A percentile compares a stretch with the other conserved stretches of the same genome.
Evolutionary conservation across 192 early-diverging fungal species (phyloP).

Genomic region (Backusella liffmaniae): DNA sequence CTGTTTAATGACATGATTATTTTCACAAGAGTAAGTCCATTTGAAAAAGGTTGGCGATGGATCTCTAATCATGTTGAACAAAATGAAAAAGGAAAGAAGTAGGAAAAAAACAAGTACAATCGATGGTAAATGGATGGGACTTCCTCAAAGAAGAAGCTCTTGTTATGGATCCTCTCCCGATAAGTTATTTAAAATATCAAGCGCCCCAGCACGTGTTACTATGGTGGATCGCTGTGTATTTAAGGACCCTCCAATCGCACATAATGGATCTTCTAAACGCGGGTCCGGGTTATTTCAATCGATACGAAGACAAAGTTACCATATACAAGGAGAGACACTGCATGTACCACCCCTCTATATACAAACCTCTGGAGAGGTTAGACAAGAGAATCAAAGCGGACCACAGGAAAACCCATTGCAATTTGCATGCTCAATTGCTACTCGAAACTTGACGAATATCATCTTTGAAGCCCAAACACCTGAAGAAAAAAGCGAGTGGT

Average conservation of each 20-base stretch:
- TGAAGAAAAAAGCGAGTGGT: constrained; percentile 25
- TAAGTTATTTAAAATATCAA: constrained; percentile 10
- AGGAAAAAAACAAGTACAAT: neutral
- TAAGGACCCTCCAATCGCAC: neutral
- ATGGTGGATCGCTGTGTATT: constrained; percentile 16
- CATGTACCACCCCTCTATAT: neutral
- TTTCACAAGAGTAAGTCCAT: constrained; percentile 19
- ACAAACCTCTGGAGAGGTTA: neutral
- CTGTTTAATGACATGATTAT: constrained; percentile 29
- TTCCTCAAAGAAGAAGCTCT: neutral
- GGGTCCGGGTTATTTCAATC: constrained; percentile 9
- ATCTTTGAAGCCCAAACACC: constrained; percentile 16
- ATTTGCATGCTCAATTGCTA: constrained; percentile 27
- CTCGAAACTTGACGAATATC: neutral
- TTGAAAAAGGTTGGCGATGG: neutral
- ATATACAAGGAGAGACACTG: neutral
- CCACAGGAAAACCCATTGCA: constrained; percentile 23
- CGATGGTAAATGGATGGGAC: neutral
- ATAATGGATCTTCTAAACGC: neutral
- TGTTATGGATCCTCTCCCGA: constrained; percentile 19
- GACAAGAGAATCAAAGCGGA: neutral
- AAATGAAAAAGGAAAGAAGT: neutral
- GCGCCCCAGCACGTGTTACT: constrained; percentile 16
- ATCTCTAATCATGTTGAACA: neutral
- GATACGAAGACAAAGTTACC: neutral